Evolutionary conservation across 805 yeast genomes (phyloP).

Genomic region (Wickerhamiella parazyma): DNA sequence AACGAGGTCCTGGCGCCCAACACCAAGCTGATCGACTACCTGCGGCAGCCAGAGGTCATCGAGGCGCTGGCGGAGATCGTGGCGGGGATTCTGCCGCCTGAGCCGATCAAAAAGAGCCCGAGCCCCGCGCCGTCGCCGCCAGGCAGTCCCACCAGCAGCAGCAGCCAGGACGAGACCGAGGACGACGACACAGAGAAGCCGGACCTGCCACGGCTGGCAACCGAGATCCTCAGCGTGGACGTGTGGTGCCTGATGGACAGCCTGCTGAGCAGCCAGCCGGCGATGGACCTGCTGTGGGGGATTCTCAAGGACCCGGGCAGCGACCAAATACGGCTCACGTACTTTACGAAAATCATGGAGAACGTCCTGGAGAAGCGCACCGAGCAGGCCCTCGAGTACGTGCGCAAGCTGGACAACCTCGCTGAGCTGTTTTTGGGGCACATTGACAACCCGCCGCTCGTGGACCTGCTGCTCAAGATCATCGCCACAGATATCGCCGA

Average conservation of each 20-base stretch:
- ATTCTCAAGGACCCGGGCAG: constrained; percentile 57
- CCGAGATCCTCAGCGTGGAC: constrained; percentile 81
- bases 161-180: constrained; percentile 13
- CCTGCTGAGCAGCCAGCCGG: constrained; percentile 57
- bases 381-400: constrained; percentile 59
- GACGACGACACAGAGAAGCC: constrained; percentile 12
- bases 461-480: constrained; percentile 82
- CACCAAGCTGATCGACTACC: constrained; percentile 59
- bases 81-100: constrained; percentile 7
- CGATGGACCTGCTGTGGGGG: constrained; percentile 65
- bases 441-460: constrained; percentile 83
- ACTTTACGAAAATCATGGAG: constrained; percentile 84
- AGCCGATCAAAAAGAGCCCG: constrained; percentile 13
- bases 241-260: constrained; percentile 90
- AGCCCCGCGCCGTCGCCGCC: constrained; percentile 5
- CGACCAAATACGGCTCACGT: constrained; percentile 43
- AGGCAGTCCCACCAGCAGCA: constrained; percentile 11
- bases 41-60: constrained; percentile 66
- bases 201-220: constrained; percentile 50
- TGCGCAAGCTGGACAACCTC: constrained; percentile 51
- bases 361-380: constrained; percentile 79
- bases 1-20: constrained; percentile 63
- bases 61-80: constrained; percentile 55
- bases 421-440: constrained; percentile 74
- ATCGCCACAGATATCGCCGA: constrained; percentile 90